A percentile compares a stretch with the other conserved stretches of the same genome.
These are phyloP conservation scores for Kluyveromyces sp. DNA, from an alignment of 1,139 yeast species.

Conservation along the genomic window DNA sequence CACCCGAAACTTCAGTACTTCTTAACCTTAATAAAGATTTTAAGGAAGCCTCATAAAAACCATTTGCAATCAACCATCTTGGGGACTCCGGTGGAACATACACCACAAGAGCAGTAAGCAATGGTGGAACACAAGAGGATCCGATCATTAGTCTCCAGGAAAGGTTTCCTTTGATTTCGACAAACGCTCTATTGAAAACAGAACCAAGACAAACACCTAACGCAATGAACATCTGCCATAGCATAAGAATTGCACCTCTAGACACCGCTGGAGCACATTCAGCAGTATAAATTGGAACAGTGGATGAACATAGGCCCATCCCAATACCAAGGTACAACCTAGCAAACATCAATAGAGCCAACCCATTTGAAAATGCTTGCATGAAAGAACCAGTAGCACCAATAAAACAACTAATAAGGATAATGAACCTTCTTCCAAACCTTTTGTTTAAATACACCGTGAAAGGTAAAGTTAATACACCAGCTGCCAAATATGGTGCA, in stretches of 20 bases:
- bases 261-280: constrained; percentile 44
- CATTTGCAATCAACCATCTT: constrained; percentile 40
- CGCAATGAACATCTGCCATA: constrained; percentile 36
- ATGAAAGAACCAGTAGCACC: constrained; percentile 43
- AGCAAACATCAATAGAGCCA: constrained; percentile 43
- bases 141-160: constrained; percentile 36
- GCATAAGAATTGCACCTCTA: constrained; percentile 38
- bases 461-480: constrained; percentile 42
- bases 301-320: constrained; percentile 33
- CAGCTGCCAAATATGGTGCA: constrained; percentile 45
- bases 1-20: constrained; percentile 36
- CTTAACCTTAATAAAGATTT: constrained; percentile 33
- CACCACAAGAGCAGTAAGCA: constrained; percentile 17
- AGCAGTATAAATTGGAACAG: constrained; percentile 42
- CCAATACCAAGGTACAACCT: constrained; percentile 35
- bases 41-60: constrained; percentile 31
- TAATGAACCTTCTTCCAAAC: constrained; percentile 41
- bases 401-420: constrained; percentile 41
- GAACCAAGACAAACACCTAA: constrained; percentile 34
- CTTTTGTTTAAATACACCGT: constrained; percentile 37
- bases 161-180: constrained; percentile 22
- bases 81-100: constrained; percentile 37
- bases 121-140: constrained; percentile 31
- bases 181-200: constrained; percentile 33
- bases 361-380: constrained; percentile 41